Percentiles rank a stretch among this genome's conserved stretches.
phyloP scores from a whole-genome alignment of 2,329 filamentous ascomycete species.

The Trichoderma citrinoviride region DNA sequence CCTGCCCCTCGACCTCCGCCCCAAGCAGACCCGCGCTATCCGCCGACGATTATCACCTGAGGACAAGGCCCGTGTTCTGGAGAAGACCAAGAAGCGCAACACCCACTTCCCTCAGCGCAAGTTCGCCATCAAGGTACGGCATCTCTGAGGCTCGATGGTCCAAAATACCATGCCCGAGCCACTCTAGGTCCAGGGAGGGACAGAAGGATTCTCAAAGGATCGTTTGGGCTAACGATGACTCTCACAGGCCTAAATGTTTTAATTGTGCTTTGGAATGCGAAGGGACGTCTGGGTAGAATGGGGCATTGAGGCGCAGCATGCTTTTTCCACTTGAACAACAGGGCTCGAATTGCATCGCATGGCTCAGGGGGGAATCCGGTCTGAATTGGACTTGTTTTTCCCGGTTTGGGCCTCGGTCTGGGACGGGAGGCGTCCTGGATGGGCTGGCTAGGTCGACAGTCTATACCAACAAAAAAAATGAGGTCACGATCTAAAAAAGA shows the following conservation, averaged over 20 bases:
- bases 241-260: constrained; percentile 33
- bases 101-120: constrained; percentile 98
- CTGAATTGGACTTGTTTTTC: constrained; percentile 39
- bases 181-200: background rate
- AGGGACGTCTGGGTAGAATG: constrained; percentile 36
- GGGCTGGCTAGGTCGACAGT: constrained; percentile 35
- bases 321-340: constrained; percentile 36
- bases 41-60: constrained; percentile 90
- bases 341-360: constrained; percentile 40
- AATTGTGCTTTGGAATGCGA: constrained; percentile 29
- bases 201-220: background rate
- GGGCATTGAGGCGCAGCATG: constrained; percentile 39
- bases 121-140: constrained; percentile 91
- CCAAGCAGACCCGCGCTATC: constrained; percentile 98
- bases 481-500: constrained; percentile 38
- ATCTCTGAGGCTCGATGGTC: background rate
- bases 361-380: constrained; percentile 39
- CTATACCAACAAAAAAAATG: constrained; percentile 36
- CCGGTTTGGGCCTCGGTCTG: constrained; percentile 39
- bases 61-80: constrained; percentile 79
- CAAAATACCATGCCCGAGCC: background rate
- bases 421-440: constrained; percentile 35
- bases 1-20: constrained; percentile 93
- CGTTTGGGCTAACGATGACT: background rate
- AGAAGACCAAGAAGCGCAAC: constrained; percentile 96